phyloP scores from a whole-genome alignment of 1,139 yeast genomes.

The Diutina rugosa region DNA sequence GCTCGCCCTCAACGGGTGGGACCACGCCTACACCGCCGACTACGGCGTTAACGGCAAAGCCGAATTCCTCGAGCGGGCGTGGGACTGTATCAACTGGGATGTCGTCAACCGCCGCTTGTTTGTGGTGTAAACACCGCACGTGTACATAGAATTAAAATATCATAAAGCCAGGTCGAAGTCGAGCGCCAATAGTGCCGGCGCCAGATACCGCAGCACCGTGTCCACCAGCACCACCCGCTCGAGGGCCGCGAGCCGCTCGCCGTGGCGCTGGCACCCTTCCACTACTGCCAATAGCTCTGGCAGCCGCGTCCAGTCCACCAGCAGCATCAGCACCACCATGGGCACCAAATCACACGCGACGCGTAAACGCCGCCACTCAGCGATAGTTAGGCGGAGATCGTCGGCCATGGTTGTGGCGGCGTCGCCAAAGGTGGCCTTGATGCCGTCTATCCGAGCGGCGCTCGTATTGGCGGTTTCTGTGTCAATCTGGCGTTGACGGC shows the following conservation, averaged over 20 bases:
- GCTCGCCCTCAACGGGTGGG: conserved; percentile 78
- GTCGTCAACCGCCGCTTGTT: conserved; percentile 56
- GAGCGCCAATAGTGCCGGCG: neutral
- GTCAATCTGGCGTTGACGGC: neutral
- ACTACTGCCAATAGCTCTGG: neutral
- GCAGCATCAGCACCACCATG: neutral
- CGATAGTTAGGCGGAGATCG: neutral
- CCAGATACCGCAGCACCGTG: neutral
- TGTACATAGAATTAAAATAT: neutral
- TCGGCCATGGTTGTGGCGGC: neutral
- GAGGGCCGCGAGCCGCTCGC: neutral
- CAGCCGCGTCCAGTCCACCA: neutral
- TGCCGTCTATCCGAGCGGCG: neutral
- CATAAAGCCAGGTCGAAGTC: neutral
- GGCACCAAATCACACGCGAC: neutral
- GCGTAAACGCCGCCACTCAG: neutral
- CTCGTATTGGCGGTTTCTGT: neutral
- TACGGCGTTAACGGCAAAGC: conserved; percentile 72
- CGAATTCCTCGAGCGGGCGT: conserved; percentile 60
- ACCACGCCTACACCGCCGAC: conserved; percentile 69
- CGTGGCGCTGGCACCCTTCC: neutral
- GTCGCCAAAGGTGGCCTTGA: neutral
- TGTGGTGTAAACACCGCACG: conserved; percentile 16
- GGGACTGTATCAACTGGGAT: conserved; percentile 81
- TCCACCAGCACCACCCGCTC: neutral